phyloP scores from a whole-genome alignment of 2,329 filamentous ascomycete genomes.

The Dryadomyces sulphureus region DNA sequence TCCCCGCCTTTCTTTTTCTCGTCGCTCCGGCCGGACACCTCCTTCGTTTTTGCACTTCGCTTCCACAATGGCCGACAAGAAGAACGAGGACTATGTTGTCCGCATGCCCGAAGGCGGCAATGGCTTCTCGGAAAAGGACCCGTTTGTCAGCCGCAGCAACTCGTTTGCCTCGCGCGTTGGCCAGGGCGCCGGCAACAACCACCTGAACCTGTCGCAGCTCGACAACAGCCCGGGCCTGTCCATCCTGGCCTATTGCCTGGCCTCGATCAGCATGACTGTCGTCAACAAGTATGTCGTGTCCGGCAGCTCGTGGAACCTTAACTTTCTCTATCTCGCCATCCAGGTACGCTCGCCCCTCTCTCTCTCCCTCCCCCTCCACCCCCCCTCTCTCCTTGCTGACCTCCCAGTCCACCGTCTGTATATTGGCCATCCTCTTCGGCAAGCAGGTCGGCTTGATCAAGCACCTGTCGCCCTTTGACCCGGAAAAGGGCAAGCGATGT shows the following conservation, averaged over 20 bases:
- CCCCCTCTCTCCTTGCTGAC: neutral
- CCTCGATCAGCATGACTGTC: conserved; percentile 99
- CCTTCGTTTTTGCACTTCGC: neutral
- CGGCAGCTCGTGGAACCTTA: conserved; percentile 81
- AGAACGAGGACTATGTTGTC: conserved; percentile 68
- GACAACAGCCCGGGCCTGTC: conserved; percentile 67
- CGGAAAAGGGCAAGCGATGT: conserved; percentile 88
- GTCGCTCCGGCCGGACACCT: neutral
- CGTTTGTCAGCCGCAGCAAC: conserved; percentile 31
- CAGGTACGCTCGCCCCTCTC: conserved; percentile 50
- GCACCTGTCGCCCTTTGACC: conserved; percentile 68
- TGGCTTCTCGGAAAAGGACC: conserved; percentile 35
- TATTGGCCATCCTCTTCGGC: conserved; percentile 66
- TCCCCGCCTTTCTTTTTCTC: neutral
- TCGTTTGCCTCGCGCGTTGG: conserved; percentile 19
- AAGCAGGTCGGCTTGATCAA: conserved; percentile 72
- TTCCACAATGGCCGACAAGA: conserved; percentile 63
- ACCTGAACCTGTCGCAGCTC: conserved; percentile 30
- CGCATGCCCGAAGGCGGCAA: conserved; percentile 49
- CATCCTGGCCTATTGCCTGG: conserved; percentile 79
- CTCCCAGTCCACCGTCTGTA: conserved; percentile 74
- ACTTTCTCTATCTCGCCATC: conserved; percentile 84
- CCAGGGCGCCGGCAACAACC: conserved; percentile 18
- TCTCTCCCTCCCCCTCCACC: neutral
- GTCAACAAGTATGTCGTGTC: conserved; percentile 98